Conservation (phyloP, 1,284 basidiomycete species). For the Ustilago trichophora region DNA sequence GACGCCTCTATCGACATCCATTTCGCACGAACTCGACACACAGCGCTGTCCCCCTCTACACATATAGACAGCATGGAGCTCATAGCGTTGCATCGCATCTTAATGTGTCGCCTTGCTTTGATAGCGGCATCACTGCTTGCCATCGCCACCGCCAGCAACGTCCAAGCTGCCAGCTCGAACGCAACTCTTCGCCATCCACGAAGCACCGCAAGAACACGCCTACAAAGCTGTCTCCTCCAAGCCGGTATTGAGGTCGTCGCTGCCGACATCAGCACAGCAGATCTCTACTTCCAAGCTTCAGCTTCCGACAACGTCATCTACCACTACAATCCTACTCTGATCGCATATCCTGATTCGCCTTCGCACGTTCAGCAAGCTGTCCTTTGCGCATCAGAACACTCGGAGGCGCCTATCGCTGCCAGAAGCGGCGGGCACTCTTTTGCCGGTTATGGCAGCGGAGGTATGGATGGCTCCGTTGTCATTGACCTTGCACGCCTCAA, state of each 20-base stretch:
- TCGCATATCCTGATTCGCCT: constrained; percentile 55
- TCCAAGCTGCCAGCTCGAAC: neutral
- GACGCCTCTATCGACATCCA: no score
- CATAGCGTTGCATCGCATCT: neutral
- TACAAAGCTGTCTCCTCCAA: constrained; percentile 13
- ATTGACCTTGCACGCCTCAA: constrained; percentile 58
- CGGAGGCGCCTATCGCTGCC: constrained; percentile 55
- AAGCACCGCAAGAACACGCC: neutral
- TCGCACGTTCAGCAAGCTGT: constrained; percentile 57
- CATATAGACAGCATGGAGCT: no score
- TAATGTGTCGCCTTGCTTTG: neutral
- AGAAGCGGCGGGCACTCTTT: constrained; percentile 67
- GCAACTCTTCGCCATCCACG: constrained; percentile 2
- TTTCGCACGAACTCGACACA: no score
- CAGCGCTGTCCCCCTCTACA: no score
- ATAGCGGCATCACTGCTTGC: neutral
- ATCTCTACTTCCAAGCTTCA: constrained; percentile 34
- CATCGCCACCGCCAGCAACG: neutral
- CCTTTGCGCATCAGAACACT: constrained; percentile 14
- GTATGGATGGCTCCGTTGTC: constrained; percentile 59
- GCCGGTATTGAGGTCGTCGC: constrained; percentile 31
- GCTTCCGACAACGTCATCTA: constrained; percentile 66
- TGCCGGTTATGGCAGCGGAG: constrained; percentile 59
- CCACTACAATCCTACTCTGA: constrained; percentile 61
- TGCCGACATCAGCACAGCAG: constrained; percentile 24